phyloP scores from a whole-genome alignment of 441 rosid species.

The Euphorbia schlechtendalii region DNA sequence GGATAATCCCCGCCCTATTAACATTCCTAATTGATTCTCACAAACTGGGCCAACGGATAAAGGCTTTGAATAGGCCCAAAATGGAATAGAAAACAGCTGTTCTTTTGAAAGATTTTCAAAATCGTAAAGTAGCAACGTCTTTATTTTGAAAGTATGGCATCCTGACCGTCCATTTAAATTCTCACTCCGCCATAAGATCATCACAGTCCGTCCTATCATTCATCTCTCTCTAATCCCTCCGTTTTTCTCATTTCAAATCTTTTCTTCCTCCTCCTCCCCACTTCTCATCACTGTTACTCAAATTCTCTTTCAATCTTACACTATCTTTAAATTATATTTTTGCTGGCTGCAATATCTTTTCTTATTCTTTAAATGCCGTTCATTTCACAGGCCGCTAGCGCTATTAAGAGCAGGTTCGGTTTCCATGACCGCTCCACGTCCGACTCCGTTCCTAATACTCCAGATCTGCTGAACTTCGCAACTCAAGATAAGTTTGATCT shows the following conservation, averaged over 20 bases:
- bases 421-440: constrained; percentile 49
- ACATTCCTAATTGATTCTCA: no score
- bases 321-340: constrained; percentile 6
- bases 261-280: neutral
- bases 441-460: constrained; percentile 47
- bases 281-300: neutral
- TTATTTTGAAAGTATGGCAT: constrained; percentile 30
- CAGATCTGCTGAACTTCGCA: constrained; percentile 39
- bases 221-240: neutral
- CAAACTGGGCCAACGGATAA: no score
- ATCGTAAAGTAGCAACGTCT: neutral
- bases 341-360: neutral
- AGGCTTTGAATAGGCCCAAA: no score
- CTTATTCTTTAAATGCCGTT: constrained; percentile 49
- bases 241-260: neutral
- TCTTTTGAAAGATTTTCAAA: no score
- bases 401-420: constrained; percentile 77
- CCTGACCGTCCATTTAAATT: constrained; percentile 34
- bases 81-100: no score
- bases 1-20: no score
- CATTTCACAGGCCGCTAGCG: constrained; percentile 74
- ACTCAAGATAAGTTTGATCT: constrained; percentile 27
- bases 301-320: constrained; percentile 6
- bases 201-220: neutral
- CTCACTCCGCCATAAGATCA: constrained; percentile 38